A percentile compares a stretch with the other conserved stretches of the same genome.
phyloP scores from a whole-genome alignment of 2,329 filamentous ascomycete species.

The Elsinoe australis region DNA sequence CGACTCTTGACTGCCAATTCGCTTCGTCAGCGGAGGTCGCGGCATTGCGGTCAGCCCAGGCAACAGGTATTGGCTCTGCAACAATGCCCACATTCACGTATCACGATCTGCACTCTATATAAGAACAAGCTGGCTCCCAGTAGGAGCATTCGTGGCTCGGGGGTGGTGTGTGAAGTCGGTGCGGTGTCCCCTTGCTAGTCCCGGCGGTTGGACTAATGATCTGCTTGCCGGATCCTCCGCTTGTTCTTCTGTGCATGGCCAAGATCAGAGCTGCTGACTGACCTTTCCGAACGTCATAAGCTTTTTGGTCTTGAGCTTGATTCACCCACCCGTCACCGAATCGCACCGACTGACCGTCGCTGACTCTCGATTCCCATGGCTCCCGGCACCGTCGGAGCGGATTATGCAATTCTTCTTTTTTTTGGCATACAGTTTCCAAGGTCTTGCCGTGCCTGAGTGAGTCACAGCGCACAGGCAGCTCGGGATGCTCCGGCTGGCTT shows the following conservation, averaged over 20 bases:
- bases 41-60: background rate
- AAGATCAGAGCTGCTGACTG: no score
- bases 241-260: no score
- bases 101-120: constrained; percentile 10
- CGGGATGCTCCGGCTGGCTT: background rate
- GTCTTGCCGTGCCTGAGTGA: background rate
- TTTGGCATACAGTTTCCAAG: no score
- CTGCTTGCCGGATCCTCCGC: no score
- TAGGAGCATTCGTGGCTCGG: no score
- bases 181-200: no score
- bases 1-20: background rate
- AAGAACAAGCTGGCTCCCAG: background rate
- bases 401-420: constrained; percentile 5
- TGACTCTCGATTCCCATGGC: no score
- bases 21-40: background rate
- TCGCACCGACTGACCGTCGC: no score
- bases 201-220: no score
- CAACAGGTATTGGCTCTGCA: constrained; percentile 4
- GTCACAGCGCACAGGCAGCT: background rate
- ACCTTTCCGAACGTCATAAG: constrained; percentile 12
- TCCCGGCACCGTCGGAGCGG: no score
- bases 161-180: background rate
- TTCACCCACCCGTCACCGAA: background rate
- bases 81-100: constrained; percentile 2
- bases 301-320: background rate